Base-by-base conservation (phyloP, 768 basidiomycete species). In the Phylloporus arenicola region DNA sequence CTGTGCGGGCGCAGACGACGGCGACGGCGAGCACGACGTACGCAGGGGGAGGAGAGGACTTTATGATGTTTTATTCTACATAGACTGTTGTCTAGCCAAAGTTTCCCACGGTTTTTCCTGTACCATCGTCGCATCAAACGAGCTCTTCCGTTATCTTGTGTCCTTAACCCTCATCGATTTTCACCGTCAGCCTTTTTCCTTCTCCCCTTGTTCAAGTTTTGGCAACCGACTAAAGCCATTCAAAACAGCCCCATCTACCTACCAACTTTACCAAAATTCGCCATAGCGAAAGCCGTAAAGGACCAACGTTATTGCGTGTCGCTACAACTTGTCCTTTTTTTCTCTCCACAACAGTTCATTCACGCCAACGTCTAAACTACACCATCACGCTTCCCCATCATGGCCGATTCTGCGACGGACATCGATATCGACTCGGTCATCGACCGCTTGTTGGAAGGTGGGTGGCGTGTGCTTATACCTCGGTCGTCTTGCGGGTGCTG, bases 351-450 rank as follows among this genome's bases (percentile, higher is more conserved):
- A 39, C 38, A 39, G 12, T 53, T 42, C 50, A 24, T 48, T 57
- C 53, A 44, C 59, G 34, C 57, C 67, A 43, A 42, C 51, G 22
- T 45, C 51, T 51, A 22, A 57, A 56, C 52, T 31, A 39, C 38
- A 35, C 40, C 54, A 45, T 31, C 53, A 52, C 57, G 51, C 42
- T 57, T 22, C 38, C 35, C 29, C 68, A 62, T 41, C 49, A 89
- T 89, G 88, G 83, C 87, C 65, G 88, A 91, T 64, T 75, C 83
- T 59, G 74, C 81, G 54, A 87, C 86, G 67, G 95, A 97, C 70
- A 95, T 99, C 73, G 95, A 99, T 81, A 82, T 98, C 55, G 95
- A 99, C 79, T 94, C 92, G 71, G 92, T 99, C 77, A 98, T 99
- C 66, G 95, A 97, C 84, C 82, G 93, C 54, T 79, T 98, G 56